These are phyloP conservation scores for Tremella fuciformis DNA, from an alignment of 768 basidiomycete genomes.

Conservation along the genomic window DNA sequence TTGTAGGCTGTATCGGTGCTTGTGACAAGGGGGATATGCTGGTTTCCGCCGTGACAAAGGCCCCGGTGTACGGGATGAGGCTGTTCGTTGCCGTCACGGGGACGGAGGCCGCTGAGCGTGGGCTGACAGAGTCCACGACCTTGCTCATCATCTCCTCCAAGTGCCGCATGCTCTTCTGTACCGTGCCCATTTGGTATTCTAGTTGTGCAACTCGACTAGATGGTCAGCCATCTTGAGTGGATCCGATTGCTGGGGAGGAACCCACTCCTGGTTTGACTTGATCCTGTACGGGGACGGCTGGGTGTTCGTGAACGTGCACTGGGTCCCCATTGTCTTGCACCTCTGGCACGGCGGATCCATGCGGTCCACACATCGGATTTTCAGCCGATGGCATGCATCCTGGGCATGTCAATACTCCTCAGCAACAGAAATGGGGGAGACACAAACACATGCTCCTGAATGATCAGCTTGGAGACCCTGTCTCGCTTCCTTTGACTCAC, in stretches of 20 bases:
- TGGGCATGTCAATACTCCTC: background rate
- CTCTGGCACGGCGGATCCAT: background rate
- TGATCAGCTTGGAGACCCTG: too few species aligned
- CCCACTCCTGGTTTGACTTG: conserved; percentile 9
- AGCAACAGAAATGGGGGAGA: too few species aligned
- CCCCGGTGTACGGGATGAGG: background rate
- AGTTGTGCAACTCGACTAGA: background rate
- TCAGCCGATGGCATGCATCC: conserved; percentile 7
- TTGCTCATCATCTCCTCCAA: conserved; percentile 1
- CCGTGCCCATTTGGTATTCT: background rate
- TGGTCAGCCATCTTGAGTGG: background rate
- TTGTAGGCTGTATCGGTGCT: too few species aligned
- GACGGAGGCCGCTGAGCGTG: background rate
- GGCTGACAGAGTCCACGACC: conserved; percentile 1
- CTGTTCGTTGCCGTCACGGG: background rate
- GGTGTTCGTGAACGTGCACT: background rate
- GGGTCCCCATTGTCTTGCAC: conserved; percentile 3
- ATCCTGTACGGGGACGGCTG: background rate
- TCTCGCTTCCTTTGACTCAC: too few species aligned
- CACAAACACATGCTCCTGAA: too few species aligned
- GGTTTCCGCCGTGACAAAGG: background rate
- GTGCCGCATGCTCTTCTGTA: conserved; percentile 7
- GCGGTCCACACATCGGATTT: conserved; percentile 7
- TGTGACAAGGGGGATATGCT: background rate
- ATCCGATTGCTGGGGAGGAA: background rate